A percentile compares a stretch with the other conserved stretches of the same genome.
Evolutionary conservation across 805 yeast genomes (phyloP).

Genomic region (Kodamaea kakaduensis): DNA sequence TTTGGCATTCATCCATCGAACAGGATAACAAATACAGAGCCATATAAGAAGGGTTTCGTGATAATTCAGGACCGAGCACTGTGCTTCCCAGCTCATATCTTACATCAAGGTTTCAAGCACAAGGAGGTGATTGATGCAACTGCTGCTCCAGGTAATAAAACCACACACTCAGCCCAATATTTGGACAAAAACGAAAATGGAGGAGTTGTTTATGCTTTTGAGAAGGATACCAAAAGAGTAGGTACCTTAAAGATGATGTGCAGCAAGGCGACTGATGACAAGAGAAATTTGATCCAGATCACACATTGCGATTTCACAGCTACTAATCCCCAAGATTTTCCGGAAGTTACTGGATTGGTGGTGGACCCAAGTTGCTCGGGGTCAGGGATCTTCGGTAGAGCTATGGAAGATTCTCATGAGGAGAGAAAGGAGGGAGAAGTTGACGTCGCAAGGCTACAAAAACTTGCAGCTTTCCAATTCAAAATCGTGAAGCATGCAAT

Average conservation of each 20-base stretch:
- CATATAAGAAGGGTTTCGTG: slow-evolving; percentile 70
- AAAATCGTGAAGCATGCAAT: slow-evolving; percentile 87
- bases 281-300: slow-evolving; percentile 41
- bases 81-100: slow-evolving; percentile 88
- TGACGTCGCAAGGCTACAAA: slow-evolving; percentile 57
- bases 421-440: slow-evolving; percentile 49
- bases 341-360: slow-evolving; percentile 69
- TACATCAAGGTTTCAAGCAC: slow-evolving; percentile 45
- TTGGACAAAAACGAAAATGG: slow-evolving; percentile 27
- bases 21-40: slow-evolving; percentile 59
- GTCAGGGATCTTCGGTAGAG: slow-evolving; percentile 93
- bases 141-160: slow-evolving; percentile 98
- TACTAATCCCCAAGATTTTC: slow-evolving; percentile 53
- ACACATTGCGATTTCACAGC: slow-evolving; percentile 64
- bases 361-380: slow-evolving; percentile 99
- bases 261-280: slow-evolving; percentile 48
- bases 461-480: slow-evolving; percentile 81
- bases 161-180: slow-evolving; percentile 82
- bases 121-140: slow-evolving; percentile 83
- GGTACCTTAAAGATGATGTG: slow-evolving; percentile 73
- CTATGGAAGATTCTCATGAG: slow-evolving; percentile 47
- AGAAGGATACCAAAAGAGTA: slow-evolving; percentile 73
- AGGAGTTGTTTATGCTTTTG: slow-evolving; percentile 72
- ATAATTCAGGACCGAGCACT: slow-evolving; percentile 96
- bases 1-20: slow-evolving; percentile 82